Conservation (phyloP, 176 grass and related monocot species). For the Cymbopogon citratus region DNA sequence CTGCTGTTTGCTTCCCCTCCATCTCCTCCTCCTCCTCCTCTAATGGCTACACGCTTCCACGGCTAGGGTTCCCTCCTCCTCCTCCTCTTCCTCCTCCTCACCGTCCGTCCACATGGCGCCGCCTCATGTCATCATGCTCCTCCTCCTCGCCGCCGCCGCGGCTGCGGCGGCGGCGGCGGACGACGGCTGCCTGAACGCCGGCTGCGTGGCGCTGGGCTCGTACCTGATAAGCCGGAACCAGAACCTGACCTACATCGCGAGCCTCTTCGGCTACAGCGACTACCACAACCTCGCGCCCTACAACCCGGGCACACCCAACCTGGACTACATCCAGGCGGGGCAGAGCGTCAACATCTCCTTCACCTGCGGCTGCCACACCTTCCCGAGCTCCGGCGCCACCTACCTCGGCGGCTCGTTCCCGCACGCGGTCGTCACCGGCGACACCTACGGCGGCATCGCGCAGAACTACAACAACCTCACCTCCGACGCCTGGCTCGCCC, state of each 20-base stretch:
- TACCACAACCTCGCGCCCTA: not conserved
- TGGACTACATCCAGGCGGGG: not conserved
- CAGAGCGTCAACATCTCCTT: constrained; percentile 11
- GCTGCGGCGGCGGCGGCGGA: not conserved
- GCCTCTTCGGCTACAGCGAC: constrained; percentile 26
- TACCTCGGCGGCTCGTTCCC: constrained; percentile 42
- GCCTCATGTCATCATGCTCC: not conserved
- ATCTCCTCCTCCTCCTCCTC: not conserved
- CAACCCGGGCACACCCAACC: constrained; percentile 26
- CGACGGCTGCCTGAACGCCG: constrained; percentile 1
- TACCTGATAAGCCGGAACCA: constrained; percentile 25
- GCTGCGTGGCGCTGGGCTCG: constrained; percentile 56
- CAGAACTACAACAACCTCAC: constrained; percentile 43
- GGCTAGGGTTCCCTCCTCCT: not conserved
- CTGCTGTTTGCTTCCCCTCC: not conserved
- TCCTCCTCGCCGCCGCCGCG: not conserved
- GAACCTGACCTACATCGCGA: constrained; percentile 46
- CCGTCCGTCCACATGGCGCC: not conserved
- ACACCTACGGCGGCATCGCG: constrained; percentile 37
- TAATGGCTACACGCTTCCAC: not conserved
- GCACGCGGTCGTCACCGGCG: not conserved
- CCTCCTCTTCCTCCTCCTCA: not conserved
- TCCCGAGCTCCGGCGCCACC: not conserved
- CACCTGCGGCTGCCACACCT: constrained; percentile 2
- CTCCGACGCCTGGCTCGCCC: constrained; percentile 33